A percentile compares a stretch with the other conserved stretches of the same genome.
phyloP scores from a whole-genome alignment of 148 eudicot genomes.

The Rhododendron mucronatum region DNA sequence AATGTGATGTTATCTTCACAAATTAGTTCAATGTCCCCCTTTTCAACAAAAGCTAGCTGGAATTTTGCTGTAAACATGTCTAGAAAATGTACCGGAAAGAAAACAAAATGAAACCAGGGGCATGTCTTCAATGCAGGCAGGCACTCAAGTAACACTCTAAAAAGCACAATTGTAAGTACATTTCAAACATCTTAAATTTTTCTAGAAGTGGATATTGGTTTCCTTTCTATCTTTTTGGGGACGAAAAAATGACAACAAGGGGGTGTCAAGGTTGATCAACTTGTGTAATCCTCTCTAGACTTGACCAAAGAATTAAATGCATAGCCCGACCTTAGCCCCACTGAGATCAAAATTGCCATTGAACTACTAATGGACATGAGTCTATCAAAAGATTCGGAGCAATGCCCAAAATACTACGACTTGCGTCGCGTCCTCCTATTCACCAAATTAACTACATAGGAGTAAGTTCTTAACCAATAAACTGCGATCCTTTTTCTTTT shows the following conservation, averaged over 20 bases:
- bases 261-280: no score
- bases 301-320: no score
- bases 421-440: not conserved
- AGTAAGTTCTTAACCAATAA: not conserved
- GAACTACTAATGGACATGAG: not conserved
- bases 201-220: not conserved
- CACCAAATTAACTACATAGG: not conserved
- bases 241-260: no score
- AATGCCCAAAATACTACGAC: not conserved
- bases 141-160: not conserved
- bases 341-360: no score
- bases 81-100: constrained; percentile 5
- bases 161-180: not conserved
- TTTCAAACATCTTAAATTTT: not conserved
- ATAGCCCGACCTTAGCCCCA: no score
- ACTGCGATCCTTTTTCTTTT: no score
- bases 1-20: constrained; percentile 19
- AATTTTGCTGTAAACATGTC: constrained; percentile 9
- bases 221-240: no score
- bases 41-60: constrained; percentile 8
- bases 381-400: not conserved
- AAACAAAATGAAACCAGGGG: not conserved
- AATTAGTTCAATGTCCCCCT: constrained; percentile 19
- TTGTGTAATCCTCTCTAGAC: no score
- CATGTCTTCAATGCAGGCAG: not conserved